Percentiles rank a stretch among this genome's conserved stretches.
Conservation (phyloP, 768 basidiomycete genomes). For the Agaricus blazei region DNA sequence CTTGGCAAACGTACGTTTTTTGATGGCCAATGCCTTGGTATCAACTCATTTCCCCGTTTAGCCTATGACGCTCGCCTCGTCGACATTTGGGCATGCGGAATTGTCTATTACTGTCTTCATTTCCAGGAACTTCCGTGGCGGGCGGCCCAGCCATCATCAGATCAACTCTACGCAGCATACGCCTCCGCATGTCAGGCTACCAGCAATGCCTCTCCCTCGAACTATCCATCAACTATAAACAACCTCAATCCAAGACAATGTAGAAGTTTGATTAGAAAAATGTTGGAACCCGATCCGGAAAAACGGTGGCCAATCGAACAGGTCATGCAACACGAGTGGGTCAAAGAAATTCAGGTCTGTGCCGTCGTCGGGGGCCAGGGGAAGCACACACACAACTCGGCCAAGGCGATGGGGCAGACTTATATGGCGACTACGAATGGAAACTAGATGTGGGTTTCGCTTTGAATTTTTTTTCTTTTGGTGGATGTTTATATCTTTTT, state of each 20-base stretch:
- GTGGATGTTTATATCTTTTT: background rate
- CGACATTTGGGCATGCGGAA: constrained; percentile 95
- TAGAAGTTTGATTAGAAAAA: constrained; percentile 76
- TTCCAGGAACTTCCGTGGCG: constrained; percentile 99
- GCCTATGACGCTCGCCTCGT: constrained; percentile 97
- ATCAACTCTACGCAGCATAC: constrained; percentile 80
- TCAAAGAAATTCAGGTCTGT: constrained; percentile 79
- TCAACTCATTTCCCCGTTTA: constrained; percentile 23
- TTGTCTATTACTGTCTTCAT: constrained; percentile 98
- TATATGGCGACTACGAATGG: constrained; percentile 25
- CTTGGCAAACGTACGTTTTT: constrained; percentile 84
- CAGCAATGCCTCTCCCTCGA: constrained; percentile 33
- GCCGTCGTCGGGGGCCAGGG: constrained; percentile 34
- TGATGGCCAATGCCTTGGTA: background rate
- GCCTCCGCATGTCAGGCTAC: constrained; percentile 48
- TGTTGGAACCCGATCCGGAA: constrained; percentile 94
- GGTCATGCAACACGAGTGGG: constrained; percentile 73
- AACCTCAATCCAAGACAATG: constrained; percentile 87
- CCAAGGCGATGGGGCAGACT: constrained; percentile 51
- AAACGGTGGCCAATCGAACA: constrained; percentile 74
- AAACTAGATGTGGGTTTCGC: background rate
- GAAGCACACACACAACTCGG: constrained; percentile 66
- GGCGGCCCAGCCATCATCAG: constrained; percentile 72
- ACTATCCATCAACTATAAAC: constrained; percentile 69
- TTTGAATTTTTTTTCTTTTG: background rate